Evolutionary conservation across 2,329 filamentous ascomycete species (phyloP), one percentile per base, ranked within the genome.

Genomic region (Pseudocercospora musae): DNA sequence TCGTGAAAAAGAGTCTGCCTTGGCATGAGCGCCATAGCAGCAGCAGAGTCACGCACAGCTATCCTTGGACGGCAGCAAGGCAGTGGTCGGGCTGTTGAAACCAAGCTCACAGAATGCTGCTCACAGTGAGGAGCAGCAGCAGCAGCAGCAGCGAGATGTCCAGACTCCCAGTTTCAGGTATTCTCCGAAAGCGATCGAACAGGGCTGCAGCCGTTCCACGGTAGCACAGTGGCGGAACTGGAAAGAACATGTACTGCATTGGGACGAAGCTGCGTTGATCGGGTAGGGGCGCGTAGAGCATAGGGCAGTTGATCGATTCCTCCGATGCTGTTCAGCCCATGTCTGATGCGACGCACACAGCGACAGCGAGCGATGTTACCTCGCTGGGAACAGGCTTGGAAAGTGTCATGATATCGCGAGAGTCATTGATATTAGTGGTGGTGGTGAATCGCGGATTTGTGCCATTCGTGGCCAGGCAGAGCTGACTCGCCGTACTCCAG

Each of bases 251-350:
- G 11, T 58, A 44, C 23, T 54, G 31, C 10, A 29, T 46, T 60
- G n/a, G 62, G 44, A 54, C 21, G 40, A 46, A 60, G 40, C 46
- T 58, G 62, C 62, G 46, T 58, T 58, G 62, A 63, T 63, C 62
- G 48, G 25, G 20, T 56, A 27, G 21, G 33, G 27, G 42, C 40
- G 29, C 29, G 42, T 27, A 50, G 57, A 25, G 20, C 25, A 31
- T 27, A 50, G 57, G 42, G 20, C 25, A 31, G 46, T 46, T 10
- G 15, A 25, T 25, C 25, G 31, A 37, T 23, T 27, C 25, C 31
- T 44, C 54, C 33, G 29, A 57, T 42, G 18, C 27, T 25, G 33
- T 42, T 44, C 31, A n/a, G 54, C 44, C 46, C 29, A 13, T 57
- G 21, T 42, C 18, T 42, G 54, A 57, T 57, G 33, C 8, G 42